phyloP scores from a whole-genome alignment of 495 filamentous ascomycete genomes.

The Xylaria longipes region DNA sequence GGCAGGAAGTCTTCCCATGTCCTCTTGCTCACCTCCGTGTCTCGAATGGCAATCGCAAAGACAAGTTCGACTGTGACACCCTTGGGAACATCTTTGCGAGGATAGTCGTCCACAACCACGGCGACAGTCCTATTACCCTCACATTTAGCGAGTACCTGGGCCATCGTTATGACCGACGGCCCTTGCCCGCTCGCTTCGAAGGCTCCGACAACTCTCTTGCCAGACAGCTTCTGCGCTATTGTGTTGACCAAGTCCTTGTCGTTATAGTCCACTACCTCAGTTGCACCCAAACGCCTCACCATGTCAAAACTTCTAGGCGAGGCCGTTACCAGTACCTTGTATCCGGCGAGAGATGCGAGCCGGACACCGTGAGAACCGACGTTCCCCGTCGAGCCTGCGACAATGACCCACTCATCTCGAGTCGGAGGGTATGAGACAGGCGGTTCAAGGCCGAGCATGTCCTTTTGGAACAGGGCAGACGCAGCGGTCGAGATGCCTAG shows the following conservation, averaged over 20 bases:
- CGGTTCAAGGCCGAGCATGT: constrained; percentile 39
- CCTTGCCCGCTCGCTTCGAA: constrained; percentile 22
- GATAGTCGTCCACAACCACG: constrained; percentile 19
- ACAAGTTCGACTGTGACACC: not conserved
- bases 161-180: constrained; percentile 17
- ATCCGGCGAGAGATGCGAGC: constrained; percentile 60
- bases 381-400: constrained; percentile 45
- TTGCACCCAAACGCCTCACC: constrained; percentile 59
- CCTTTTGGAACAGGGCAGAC: constrained; percentile 47
- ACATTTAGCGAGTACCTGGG: constrained; percentile 11
- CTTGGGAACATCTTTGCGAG: not conserved
- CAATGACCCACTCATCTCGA: constrained; percentile 49
- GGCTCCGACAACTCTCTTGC: constrained; percentile 28
- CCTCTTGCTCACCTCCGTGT: not conserved
- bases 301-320: constrained; percentile 58
- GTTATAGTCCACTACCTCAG: constrained; percentile 62
- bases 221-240: constrained; percentile 38
- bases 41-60: constrained; percentile 8
- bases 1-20: constrained; percentile 29
- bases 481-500: constrained; percentile 55
- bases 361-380: constrained; percentile 66
- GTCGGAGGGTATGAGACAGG: constrained; percentile 34
- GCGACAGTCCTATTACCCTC: constrained; percentile 18
- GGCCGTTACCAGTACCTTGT: constrained; percentile 58
- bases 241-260: constrained; percentile 29